Evolutionary conservation across 768 basidiomycete species (phyloP).

Genomic region (Coprinellus micaceus): DNA sequence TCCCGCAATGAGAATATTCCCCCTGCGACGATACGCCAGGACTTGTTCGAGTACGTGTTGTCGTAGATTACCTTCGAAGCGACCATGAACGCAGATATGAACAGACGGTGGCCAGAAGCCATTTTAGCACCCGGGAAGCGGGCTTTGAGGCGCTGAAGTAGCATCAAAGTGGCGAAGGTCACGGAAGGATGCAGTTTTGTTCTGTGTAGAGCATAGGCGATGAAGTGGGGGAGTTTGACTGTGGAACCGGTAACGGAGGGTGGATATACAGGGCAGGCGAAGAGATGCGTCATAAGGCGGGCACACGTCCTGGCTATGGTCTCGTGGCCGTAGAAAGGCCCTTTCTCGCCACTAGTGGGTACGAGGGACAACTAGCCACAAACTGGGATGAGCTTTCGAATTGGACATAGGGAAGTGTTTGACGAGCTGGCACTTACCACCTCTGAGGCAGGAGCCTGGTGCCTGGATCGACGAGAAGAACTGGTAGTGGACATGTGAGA

Average conservation of each 20-base stretch:
- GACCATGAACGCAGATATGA: slow-evolving; percentile 93
- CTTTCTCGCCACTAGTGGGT: too few species aligned
- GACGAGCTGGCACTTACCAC: too few species aligned
- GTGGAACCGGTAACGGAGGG: slow-evolving; percentile 53
- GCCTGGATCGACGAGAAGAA: too few species aligned
- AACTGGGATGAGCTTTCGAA: too few species aligned
- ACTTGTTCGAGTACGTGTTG: slow-evolving; percentile 91
- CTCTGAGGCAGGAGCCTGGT: too few species aligned
- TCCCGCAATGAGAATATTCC: slow-evolving; percentile 82
- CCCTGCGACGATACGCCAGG: slow-evolving; percentile 88
- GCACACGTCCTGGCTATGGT: slow-evolving; percentile 62
- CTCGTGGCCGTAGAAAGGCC: slow-evolving; percentile 78
- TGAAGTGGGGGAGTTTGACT: slow-evolving; percentile 69
- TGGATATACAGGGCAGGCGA: slow-evolving; percentile 82
- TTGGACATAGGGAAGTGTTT: too few species aligned
- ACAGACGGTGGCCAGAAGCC: slow-evolving; percentile 84
- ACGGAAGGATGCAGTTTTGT: slow-evolving; percentile 71
- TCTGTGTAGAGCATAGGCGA: slow-evolving; percentile 84
- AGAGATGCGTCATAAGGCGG: slow-evolving; percentile 80
- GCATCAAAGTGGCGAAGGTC: slow-evolving; percentile 62
- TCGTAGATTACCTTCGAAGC: slow-evolving; percentile 90
- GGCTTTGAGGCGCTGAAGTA: slow-evolving; percentile 84
- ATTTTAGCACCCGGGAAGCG: slow-evolving; percentile 88
- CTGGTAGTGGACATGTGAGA: too few species aligned
- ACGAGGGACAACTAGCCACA: too few species aligned